phyloP scores from a whole-genome alignment of 768 basidiomycete genomes.

The Mrakia frigida region DNA sequence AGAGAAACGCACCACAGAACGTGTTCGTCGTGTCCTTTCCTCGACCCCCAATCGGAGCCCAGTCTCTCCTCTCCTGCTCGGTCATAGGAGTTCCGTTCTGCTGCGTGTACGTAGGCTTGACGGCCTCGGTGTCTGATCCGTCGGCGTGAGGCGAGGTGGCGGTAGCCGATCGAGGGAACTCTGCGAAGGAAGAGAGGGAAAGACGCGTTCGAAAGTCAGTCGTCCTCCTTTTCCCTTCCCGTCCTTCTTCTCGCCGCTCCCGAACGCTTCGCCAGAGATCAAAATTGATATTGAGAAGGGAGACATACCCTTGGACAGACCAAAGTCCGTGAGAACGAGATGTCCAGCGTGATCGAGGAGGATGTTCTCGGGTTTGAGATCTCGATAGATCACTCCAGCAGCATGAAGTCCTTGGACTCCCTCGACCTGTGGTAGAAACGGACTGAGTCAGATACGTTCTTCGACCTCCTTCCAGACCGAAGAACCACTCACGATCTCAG shows the following conservation, averaged over 20 bases:
- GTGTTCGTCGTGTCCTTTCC: slow-evolving; percentile 67
- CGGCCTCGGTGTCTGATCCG: slow-evolving; percentile 1
- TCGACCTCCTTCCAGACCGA: too few relatives aligned
- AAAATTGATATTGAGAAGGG: too few relatives aligned
- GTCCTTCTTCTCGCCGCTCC: too few relatives aligned
- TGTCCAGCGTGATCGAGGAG: slow-evolving; percentile 91
- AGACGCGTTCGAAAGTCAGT: too few relatives aligned
- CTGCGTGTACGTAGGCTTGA: slow-evolving; percentile 13
- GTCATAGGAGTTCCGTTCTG: background rate
- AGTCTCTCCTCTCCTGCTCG: slow-evolving; percentile 27
- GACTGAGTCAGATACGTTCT: background rate
- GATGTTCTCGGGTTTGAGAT: slow-evolving; percentile 95
- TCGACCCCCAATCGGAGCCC: slow-evolving; percentile 48
- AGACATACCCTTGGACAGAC: slow-evolving; percentile 42
- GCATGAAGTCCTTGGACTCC: slow-evolving; percentile 75
- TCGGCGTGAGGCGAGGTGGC: slow-evolving; percentile 10
- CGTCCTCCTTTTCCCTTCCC: too few relatives aligned
- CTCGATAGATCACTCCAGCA: slow-evolving; percentile 70
- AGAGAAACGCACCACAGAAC: slow-evolving; percentile 51
- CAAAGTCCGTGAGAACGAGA: slow-evolving; percentile 95
- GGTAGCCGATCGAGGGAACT: background rate
- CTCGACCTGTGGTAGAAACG: slow-evolving; percentile 50
- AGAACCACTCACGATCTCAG: slow-evolving; percentile 62
- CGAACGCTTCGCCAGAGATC: too few relatives aligned
- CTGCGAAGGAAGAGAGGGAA: slow-evolving; percentile 3